Evolutionary conservation across 2,329 filamentous ascomycete species (phyloP).

Genomic region (Calonectria pauciramosa): DNA sequence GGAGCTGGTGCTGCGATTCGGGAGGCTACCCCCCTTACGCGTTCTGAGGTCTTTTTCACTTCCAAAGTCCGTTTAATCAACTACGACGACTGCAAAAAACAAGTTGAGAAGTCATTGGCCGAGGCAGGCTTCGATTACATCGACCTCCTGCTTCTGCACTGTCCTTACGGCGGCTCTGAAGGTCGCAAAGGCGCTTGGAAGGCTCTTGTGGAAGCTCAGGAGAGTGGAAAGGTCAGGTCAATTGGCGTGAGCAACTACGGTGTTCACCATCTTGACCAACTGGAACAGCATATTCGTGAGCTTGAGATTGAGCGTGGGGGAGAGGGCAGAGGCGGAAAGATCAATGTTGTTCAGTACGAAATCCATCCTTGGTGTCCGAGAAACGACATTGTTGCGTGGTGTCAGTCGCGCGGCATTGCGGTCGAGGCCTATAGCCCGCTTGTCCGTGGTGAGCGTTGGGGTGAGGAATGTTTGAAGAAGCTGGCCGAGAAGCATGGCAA

Average conservation of each 20-base stretch:
- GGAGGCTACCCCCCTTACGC: not conserved
- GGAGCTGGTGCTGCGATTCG: not conserved
- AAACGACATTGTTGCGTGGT: slow-evolving; percentile 56
- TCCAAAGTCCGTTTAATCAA: not conserved
- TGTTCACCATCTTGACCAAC: slow-evolving; percentile 74
- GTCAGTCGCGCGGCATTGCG: slow-evolving; percentile 82
- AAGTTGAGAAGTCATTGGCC: not conserved
- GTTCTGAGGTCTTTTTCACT: not conserved
- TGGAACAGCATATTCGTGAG: slow-evolving; percentile 76
- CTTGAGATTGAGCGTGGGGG: slow-evolving; percentile 66
- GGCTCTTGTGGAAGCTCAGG: slow-evolving; percentile 72
- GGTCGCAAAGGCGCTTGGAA: slow-evolving; percentile 75
- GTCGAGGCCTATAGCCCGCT: slow-evolving; percentile 54
- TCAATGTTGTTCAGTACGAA: slow-evolving; percentile 59
- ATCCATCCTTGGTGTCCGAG: slow-evolving; percentile 77
- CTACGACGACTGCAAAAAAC: not conserved
- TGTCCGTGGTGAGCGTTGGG: slow-evolving; percentile 48
- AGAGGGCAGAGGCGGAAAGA: not conserved
- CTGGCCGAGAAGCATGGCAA: slow-evolving; percentile 72
- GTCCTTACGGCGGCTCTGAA: slow-evolving; percentile 66
- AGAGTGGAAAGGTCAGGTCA: slow-evolving; percentile 70
- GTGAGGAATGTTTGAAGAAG: slow-evolving; percentile 68
- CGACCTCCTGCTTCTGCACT: slow-evolving; percentile 79
- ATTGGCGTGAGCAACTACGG: slow-evolving; percentile 83
- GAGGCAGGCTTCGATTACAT: slow-evolving; percentile 66